These are phyloP conservation scores for Zymoseptoria tritici DNA, from an alignment of 2,329 filamentous ascomycete species.

Conservation along the genomic window DNA sequence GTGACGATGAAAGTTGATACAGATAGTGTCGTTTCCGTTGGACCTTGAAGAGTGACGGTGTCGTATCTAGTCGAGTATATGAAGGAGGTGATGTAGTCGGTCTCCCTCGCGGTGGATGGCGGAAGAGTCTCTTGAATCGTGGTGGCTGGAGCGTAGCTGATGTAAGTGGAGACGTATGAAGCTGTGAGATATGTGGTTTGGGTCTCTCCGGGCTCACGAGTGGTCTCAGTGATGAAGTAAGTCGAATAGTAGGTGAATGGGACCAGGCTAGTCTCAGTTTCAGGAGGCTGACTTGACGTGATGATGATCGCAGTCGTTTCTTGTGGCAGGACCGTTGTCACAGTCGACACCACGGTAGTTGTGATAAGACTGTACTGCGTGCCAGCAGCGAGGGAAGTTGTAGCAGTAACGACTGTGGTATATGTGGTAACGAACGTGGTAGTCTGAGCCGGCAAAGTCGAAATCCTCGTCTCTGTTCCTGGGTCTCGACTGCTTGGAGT, in stretches of 20 bases:
- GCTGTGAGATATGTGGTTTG: not conserved
- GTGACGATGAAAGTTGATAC: not conserved
- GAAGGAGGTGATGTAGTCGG: not conserved
- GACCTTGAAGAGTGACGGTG: not conserved
- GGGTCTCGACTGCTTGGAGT: not conserved
- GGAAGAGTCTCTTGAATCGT: not conserved
- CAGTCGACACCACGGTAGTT: not conserved
- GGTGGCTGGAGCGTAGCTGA: not conserved
- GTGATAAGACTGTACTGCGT: not conserved
- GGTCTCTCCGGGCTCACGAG: not conserved
- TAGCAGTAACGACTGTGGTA: not conserved
- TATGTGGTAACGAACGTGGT: not conserved
- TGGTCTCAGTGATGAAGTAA: not conserved
- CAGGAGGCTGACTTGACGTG: not conserved
- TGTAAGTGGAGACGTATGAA: not conserved
- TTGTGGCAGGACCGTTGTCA: not conserved
- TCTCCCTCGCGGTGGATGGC: not conserved
- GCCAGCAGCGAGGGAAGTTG: not conserved
- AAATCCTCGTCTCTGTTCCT: not conserved
- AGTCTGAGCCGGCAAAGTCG: not conserved
- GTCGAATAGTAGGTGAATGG: not conserved
- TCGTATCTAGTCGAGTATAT: not conserved
- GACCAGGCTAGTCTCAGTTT: not conserved
- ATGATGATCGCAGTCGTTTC: not conserved
- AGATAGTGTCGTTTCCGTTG: not conserved